Base-by-base conservation (phyloP, 2,329 filamentous ascomycete species). In the Fusarium sacchari region DNA sequence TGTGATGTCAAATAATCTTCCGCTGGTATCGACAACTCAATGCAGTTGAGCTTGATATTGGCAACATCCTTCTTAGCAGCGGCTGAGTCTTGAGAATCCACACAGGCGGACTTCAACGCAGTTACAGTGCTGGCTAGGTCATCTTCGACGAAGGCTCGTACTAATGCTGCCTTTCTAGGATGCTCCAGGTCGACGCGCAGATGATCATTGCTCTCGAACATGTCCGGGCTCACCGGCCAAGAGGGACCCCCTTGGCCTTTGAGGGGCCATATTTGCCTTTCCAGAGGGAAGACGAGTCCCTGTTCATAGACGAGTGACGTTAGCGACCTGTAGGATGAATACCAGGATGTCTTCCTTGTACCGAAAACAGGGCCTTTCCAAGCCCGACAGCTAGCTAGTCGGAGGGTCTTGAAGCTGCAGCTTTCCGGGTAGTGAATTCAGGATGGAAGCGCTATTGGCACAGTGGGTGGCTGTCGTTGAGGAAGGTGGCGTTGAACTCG, bases 11-110 rank as follows among this genome's bases (percentile, higher is more conserved):
- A 28, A 60, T 53, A 69, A 7, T 44, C 30, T 6, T 32, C 58
- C 10, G 8, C 15, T 0, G 14, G n/a, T 8, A 7, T 50, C 49
- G 6, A 49, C 15, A 6, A 57, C 10, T 11, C n/a, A 17, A 66
- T 26, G 1, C 36, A 22, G 11, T 39, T 20, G 8, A 12, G 20
- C 5, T 17, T 11, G 15, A 34, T 6, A 4, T 40, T 26, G 5
- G 22, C 15, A 1, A 57, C 49, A 6, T 60, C 78, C 0, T 42
- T 18, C 0, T 34, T 15, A 5, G 36, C 26, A 1, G 75, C 67
- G 2, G 59, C 36, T 1, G 30, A 44, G 2, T 64, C 40, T 22
- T 67, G 55, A 32, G 79, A 79, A 14, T 79, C 76, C 7, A 80
- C 12, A 3, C 76, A 5, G 3, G 28, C 50, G 18, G 14, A 40